These are phyloP conservation scores for Boletellus ananas DNA, from an alignment of 768 basidiomycete species.

Conservation along the genomic window DNA sequence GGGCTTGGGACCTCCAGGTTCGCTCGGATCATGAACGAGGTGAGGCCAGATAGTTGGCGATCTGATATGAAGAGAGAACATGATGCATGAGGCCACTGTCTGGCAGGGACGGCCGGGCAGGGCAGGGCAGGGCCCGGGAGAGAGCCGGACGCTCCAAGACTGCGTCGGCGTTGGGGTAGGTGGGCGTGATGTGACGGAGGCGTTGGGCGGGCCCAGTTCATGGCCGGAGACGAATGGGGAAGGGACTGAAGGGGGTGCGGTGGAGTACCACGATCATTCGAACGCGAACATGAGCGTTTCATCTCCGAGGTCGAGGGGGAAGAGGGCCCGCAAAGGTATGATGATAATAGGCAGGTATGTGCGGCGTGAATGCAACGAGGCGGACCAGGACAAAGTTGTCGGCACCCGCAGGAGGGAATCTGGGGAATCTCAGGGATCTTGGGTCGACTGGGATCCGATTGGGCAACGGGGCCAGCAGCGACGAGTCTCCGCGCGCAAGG, in stretches of 20 bases:
- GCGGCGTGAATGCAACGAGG: conserved; percentile 19
- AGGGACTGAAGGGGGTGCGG: conserved; percentile 4
- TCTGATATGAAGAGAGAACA: conserved; percentile 30
- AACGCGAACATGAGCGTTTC: conserved; percentile 31
- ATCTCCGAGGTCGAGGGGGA: conserved; percentile 32
- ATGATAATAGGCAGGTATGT: conserved; percentile 7
- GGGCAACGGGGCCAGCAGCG: too few species aligned
- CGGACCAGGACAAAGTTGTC: conserved; percentile 18
- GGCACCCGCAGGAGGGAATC: conserved; percentile 7
- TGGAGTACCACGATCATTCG: conserved; percentile 29
- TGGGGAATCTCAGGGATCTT: not conserved
- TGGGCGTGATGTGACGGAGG: not conserved
- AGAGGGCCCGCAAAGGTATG: conserved; percentile 17
- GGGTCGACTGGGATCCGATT: not conserved
- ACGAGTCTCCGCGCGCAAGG: not conserved
- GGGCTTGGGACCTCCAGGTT: conserved; percentile 6
- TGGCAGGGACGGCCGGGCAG: too few species aligned
- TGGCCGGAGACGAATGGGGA: conserved; percentile 19
- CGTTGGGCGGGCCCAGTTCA: conserved; percentile 10
- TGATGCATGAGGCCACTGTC: conserved; percentile 26
- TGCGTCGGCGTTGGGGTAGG: conserved; percentile 6
- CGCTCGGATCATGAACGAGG: conserved; percentile 29
- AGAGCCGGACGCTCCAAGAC: not conserved
- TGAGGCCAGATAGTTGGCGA: conserved; percentile 25
- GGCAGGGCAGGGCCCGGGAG: not conserved